Evolutionary conservation across 768 basidiomycete genomes (phyloP), one percentile per base, ranked within the genome.

Genomic region (Trametes meyenii): DNA sequence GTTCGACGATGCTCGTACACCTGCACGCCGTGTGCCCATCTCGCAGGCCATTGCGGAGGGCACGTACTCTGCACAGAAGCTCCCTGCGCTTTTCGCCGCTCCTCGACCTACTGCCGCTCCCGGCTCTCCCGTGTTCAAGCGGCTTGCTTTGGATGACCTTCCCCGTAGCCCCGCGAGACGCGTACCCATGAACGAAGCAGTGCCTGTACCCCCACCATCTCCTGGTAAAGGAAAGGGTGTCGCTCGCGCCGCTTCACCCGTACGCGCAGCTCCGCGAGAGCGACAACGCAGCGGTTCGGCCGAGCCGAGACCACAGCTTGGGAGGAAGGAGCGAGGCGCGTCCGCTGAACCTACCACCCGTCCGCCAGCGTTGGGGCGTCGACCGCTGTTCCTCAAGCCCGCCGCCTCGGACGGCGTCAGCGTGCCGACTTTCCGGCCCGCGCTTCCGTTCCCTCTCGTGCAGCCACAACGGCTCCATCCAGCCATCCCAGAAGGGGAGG

Each of bases 1-100:
- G 73, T 64, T 72, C 69, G 59, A 75, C 67, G 79, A 84, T 42
- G 69, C 69, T 51, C 81, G 81, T 44, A 86, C 87, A 4, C 89
- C 89, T 42, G 88, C 89, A 2, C 82, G 84, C 49, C 80, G 89
- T 60, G 81, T 90, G 50, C 82, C 83, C 16, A 78, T 89, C 6
- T 73, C 78, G 40, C 73, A 84, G 63, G 84, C 81, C 2, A 73
- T 85, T 59, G 73, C 75, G 8, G 77, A 80, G 45, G 83, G 83
- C 4, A 79, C 79, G 57, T 68, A 82, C 21, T 85, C 85, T 0
- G 76, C 81, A 2, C 75, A 78, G 62, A 85, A 82, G 64, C 75
- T 75, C 4, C 69, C 72, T 40, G 77, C 77, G 24, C 65, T 79
- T 14, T 72, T 75, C 38, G 46, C 35, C 49, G 40, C 56, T 21